Percentiles rank a stretch among this genome's conserved stretches.
Conservation (phyloP, 495 filamentous ascomycete genomes). For the Lindgomyces ingoldianus region DNA sequence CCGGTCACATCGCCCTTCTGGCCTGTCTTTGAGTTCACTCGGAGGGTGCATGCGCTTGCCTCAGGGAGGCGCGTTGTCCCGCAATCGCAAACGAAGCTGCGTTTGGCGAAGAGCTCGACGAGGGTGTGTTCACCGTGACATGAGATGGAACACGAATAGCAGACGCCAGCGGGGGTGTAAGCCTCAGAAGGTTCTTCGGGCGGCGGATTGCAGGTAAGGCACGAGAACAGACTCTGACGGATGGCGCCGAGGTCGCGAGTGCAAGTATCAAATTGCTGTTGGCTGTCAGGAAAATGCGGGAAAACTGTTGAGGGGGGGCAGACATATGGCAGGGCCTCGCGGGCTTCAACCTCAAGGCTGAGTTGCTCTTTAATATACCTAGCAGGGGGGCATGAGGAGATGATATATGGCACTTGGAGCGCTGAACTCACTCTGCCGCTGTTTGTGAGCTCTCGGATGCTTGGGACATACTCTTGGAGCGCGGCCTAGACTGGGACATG, state of each 20-base stretch:
- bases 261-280: conserved; percentile 85
- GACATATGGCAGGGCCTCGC: conserved; percentile 91
- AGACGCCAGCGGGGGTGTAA: conserved; percentile 81
- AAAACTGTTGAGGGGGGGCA: conserved; percentile 23
- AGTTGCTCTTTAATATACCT: conserved; percentile 90
- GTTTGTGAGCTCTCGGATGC: conserved; percentile 75
- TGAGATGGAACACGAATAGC: conserved; percentile 93
- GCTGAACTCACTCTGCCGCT: conserved; percentile 66
- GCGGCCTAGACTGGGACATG: conserved; percentile 20
- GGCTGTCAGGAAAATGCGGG: conserved; percentile 14
- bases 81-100: conserved; percentile 95
- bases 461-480: conserved; percentile 53
- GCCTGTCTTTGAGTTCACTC: conserved; percentile 71
- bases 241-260: conserved; percentile 83
- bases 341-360: conserved; percentile 88
- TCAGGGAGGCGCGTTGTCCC: conserved; percentile 78
- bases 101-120: conserved; percentile 94
- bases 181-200: conserved; percentile 58
- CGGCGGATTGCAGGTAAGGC: conserved; percentile 88
- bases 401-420: background rate
- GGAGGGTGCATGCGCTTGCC: conserved; percentile 71
- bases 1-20: conserved; percentile 74
- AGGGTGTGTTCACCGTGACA: conserved; percentile 95
- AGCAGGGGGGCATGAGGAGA: background rate
- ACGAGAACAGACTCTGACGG: conserved; percentile 84